Conservation (phyloP, 164 flowering plant genomes). For the Annona cherimola region DNA sequence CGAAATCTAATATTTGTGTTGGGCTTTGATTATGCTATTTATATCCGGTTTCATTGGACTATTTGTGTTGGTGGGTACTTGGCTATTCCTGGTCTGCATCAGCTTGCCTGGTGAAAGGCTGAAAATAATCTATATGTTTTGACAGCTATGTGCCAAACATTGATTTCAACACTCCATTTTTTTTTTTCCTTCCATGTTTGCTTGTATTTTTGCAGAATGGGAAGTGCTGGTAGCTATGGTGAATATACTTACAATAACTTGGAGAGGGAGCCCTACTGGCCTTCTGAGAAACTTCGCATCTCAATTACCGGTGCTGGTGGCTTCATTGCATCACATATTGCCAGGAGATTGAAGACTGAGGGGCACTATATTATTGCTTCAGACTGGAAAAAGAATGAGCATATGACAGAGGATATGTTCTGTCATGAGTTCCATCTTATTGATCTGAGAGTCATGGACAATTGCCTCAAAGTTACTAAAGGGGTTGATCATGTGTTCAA, state of each 20-base stretch:
- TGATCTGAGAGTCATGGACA: constrained; percentile 97
- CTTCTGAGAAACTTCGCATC: constrained; percentile 74
- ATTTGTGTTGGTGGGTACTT: too few relatives aligned
- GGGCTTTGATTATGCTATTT: too few relatives aligned
- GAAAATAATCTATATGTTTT: too few relatives aligned
- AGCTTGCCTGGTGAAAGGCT: too few relatives aligned
- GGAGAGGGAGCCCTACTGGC: constrained; percentile 96
- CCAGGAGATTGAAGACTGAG: constrained; percentile 83
- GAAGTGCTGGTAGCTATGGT: constrained; percentile 55
- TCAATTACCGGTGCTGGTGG: constrained; percentile 99
- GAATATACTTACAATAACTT: constrained; percentile 75
- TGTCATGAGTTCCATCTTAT: constrained; percentile 95
- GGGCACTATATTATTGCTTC: constrained; percentile 98
- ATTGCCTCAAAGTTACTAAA: constrained; percentile 82
- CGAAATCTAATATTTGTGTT: too few relatives aligned
- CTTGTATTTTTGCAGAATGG: constrained; percentile 51
- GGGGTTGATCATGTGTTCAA: constrained; percentile 92
- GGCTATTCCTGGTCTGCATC: too few relatives aligned
- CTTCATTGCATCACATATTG: constrained; percentile 97
- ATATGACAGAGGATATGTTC: constrained; percentile 97
- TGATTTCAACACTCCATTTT: too few relatives aligned
- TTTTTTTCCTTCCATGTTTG: too few relatives aligned
- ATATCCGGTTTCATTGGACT: too few relatives aligned
- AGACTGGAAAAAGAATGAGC: constrained; percentile 99
- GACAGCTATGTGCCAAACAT: too few relatives aligned